Base-by-base conservation (phyloP, 257 asterid genomes). In the Solanum virginianum region DNA sequence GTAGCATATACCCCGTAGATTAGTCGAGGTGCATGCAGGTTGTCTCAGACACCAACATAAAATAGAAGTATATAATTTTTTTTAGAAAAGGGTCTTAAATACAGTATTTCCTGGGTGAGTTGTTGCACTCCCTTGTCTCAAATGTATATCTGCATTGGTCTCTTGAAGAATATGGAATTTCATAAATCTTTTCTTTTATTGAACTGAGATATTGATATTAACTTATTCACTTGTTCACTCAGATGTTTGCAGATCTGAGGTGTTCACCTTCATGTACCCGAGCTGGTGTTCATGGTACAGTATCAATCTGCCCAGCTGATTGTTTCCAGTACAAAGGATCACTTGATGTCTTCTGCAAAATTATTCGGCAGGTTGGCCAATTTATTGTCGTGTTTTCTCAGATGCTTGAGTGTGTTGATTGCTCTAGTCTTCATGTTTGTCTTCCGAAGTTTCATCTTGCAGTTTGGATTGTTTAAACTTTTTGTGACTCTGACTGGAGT, bases 201-300 rank as follows among this genome's bases (percentile, higher is more conserved):
- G 18, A 26, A 53, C 29, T 79, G 26, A 26, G 63, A 41, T 26
- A 16, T 26, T 53, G 3, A 51, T 9, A 26, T 24, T 77, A 45
- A 51, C 62, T 79, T 82, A 57, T 84, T 22, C 75, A 26, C 55
- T 82, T 53, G 41, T 66, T 70, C 80, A 6, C 56, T 88, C 75
- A 96, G 99, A 91, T 96, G 99, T 96, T 96, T 91, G 95, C 98
- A 68, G 99, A 96, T 87, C 92, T 96, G 84, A 93, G 98, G 89
- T 96, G 99, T 90, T 96, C 98, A 83, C 98, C 99, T 63, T 93
- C 99, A 32, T 97, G 99, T 85, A 41, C 98, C 7, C 95, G 95
- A n/a, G 99, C 99, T 87, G 99, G 98, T 15, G 92, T 94, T 85
- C 99, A 97, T 62, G 99, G 99, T 57, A 96, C 99, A 2, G 96